Conservation (phyloP, 192 early-diverging fungal species). For the Cladochytrium replicatum region DNA sequence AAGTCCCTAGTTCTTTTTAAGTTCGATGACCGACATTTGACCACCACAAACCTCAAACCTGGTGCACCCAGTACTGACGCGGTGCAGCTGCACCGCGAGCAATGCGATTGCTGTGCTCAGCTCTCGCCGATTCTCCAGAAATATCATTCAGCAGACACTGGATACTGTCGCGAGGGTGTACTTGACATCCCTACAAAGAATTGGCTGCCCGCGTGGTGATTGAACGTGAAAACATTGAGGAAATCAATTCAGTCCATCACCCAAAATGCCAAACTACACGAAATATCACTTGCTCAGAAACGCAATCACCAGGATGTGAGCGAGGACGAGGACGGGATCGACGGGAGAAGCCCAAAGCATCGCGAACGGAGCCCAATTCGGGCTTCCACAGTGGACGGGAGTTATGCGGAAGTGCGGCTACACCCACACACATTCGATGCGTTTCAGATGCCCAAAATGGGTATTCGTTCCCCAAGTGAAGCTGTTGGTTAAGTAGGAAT, state of each 20-base stretch:
- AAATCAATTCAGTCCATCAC: conserved; percentile 43
- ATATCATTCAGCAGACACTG: conserved; percentile 58
- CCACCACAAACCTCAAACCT: too few species aligned
- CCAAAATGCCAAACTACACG: conserved; percentile 19
- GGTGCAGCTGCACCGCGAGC: conserved; percentile 71
- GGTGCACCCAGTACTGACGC: conserved; percentile 65
- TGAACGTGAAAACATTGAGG: conserved; percentile 16
- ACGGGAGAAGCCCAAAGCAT: too few species aligned
- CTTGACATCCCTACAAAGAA: not conserved
- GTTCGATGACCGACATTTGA: too few species aligned
- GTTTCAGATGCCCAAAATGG: conserved; percentile 61
- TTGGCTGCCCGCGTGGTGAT: not conserved
- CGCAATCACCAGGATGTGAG: conserved; percentile 10
- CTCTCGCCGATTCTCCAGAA: conserved; percentile 54
- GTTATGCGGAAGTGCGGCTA: conserved; percentile 29
- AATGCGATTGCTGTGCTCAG: conserved; percentile 45
- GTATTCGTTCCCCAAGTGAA: conserved; percentile 55
- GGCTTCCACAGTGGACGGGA: too few species aligned
- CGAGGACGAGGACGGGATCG: conserved; percentile 32
- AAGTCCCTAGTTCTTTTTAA: too few species aligned
- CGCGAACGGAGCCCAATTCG: too few species aligned
- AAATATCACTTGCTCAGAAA: conserved; percentile 1
- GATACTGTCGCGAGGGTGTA: conserved; percentile 54
- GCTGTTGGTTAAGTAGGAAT: conserved; percentile 42
- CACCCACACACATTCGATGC: conserved; percentile 62